These are phyloP conservation scores for Floccularia luteovirens DNA, from an alignment of 768 basidiomycete genomes.

Conservation along the genomic window DNA sequence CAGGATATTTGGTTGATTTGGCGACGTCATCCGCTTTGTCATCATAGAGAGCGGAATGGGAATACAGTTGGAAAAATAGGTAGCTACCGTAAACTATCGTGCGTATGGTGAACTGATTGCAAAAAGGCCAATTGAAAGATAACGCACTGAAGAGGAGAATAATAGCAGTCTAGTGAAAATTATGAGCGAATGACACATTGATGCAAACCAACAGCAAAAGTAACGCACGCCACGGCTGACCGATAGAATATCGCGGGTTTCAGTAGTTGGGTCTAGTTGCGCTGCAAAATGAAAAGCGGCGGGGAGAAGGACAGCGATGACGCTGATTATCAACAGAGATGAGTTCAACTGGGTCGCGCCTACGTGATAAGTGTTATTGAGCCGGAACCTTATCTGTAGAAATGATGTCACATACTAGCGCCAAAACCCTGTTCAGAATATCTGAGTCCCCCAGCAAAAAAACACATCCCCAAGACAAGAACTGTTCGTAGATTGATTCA, in stretches of 20 bases:
- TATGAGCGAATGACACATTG: not conserved
- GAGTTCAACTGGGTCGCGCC: conserved; percentile 66
- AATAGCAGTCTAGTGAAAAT: conserved; percentile 48
- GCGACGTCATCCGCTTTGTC: conserved; percentile 31
- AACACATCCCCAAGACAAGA: conserved; percentile 84
- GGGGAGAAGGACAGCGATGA: conserved; percentile 71
- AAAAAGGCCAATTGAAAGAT: conserved; percentile 12
- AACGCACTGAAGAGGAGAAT: conserved; percentile 68
- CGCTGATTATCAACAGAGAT: conserved; percentile 70
- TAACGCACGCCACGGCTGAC: conserved; percentile 68
- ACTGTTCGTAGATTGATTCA: conserved; percentile 29
- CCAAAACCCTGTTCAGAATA: conserved; percentile 80
- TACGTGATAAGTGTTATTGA: conserved; percentile 9
- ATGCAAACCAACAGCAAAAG: not conserved
- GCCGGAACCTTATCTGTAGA: conserved; percentile 6
- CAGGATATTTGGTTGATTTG: conserved; percentile 25
- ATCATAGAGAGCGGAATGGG: conserved; percentile 64
- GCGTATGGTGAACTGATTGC: conserved; percentile 22
- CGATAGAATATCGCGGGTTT: conserved; percentile 42
- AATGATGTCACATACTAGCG: conserved; percentile 47
- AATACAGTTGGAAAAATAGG: conserved; percentile 73
- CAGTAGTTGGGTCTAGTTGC: conserved; percentile 5
- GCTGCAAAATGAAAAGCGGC: conserved; percentile 69
- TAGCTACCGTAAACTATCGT: conserved; percentile 62
- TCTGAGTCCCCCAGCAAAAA: conserved; percentile 75